Evolutionary conservation across 75 land plant genomes (phyloP).

Genomic region (Sequoia sempervirens): DNA sequence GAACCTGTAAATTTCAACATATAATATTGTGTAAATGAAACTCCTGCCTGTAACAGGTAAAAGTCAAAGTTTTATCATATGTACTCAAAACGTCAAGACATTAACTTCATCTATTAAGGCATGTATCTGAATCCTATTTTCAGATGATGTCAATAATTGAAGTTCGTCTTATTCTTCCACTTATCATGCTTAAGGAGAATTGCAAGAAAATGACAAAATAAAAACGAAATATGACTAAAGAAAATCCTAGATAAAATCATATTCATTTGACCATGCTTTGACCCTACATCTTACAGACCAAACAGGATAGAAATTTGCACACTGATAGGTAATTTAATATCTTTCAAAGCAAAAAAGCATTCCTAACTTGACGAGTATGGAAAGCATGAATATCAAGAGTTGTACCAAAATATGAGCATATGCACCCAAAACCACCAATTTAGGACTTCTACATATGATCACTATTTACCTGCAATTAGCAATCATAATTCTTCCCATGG

Average conservation of each 20-base stretch:
- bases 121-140: background rate
- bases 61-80: background rate
- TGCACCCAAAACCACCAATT: background rate
- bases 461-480: background rate
- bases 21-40: too few relatives aligned
- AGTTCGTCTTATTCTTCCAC: background rate
- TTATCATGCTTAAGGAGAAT: background rate
- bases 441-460: background rate
- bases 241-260: background rate
- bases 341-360: background rate
- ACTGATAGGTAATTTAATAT: background rate
- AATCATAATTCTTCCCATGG: background rate
- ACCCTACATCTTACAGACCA: background rate
- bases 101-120: background rate
- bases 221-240: background rate
- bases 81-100: background rate
- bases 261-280: background rate
- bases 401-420: background rate
- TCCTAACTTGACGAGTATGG: background rate
- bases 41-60: constrained; percentile 14
- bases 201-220: background rate
- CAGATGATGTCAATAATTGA: background rate
- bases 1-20: too few relatives aligned
- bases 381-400: background rate
- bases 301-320: background rate